These are phyloP conservation scores for Amylocystis lapponica DNA, from an alignment of 768 basidiomycete genomes.

Conservation along the genomic window DNA sequence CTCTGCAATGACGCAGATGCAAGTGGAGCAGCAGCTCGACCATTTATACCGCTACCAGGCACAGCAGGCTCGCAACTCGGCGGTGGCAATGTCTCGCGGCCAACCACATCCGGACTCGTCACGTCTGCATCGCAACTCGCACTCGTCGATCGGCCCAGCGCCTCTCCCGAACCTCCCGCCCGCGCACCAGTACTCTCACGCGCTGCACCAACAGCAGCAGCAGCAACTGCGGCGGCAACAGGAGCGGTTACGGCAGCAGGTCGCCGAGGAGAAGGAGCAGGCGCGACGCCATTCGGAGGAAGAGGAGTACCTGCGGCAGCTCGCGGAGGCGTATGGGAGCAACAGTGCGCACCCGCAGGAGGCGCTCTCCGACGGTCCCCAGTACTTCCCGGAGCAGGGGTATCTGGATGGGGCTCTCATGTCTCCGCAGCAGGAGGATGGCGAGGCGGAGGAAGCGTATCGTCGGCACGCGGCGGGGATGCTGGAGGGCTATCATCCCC, in stretches of 20 bases:
- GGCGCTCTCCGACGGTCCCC: constrained; percentile 13
- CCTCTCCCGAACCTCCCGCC: constrained; percentile 22
- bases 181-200: constrained; percentile 32
- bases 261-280: constrained; percentile 29
- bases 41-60: constrained; percentile 39
- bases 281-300: constrained; percentile 26
- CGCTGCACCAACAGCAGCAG: constrained; percentile 32
- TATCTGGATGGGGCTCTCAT: constrained; percentile 3
- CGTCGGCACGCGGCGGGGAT: constrained; percentile 4
- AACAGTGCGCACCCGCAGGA: constrained; percentile 23
- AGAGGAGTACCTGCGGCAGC: constrained; percentile 33
- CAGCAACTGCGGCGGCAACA: constrained; percentile 31
- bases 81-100: constrained; percentile 27
- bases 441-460: constrained; percentile 1
- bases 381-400: constrained; percentile 4
- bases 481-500: constrained; percentile 10
- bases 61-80: constrained; percentile 27
- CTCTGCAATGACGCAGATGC: constrained; percentile 73
- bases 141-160: constrained; percentile 41
- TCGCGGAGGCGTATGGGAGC: constrained; percentile 29
- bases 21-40: constrained; percentile 37
- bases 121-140: constrained; percentile 26
- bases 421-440: background rate
- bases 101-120: constrained; percentile 30
- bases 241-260: constrained; percentile 35